Conservation (phyloP, 176 grass and related monocot genomes). For the Neostapfia colusana region DNA sequence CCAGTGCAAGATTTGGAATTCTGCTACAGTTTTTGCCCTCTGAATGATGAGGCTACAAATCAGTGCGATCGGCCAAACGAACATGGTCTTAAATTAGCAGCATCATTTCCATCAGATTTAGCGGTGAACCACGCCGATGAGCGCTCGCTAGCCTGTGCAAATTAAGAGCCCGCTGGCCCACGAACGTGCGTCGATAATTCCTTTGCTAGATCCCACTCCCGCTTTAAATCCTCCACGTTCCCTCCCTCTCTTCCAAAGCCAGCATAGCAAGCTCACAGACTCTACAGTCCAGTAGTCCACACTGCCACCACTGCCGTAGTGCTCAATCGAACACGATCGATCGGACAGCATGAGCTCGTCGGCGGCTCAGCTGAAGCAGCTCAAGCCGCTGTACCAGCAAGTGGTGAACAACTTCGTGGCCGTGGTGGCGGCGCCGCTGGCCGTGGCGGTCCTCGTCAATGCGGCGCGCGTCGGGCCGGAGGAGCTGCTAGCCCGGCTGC, state of each 20-base stretch:
- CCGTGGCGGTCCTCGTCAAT: conserved; percentile 13
- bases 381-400: conserved; percentile 53
- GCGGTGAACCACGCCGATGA: conserved; percentile 32
- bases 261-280: no score
- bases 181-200: conserved; percentile 24
- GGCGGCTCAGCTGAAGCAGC: conserved; percentile 29
- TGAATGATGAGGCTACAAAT: background rate
- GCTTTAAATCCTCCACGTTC: conserved; percentile 37
- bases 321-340: background rate
- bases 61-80: background rate
- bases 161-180: conserved; percentile 28
- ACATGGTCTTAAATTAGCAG: conserved; percentile 31
- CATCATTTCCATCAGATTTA: conserved; percentile 49
- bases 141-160: conserved; percentile 34
- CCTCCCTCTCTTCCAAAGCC: conserved; percentile 5
- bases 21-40: background rate
- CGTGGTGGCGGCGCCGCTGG: conserved; percentile 47
- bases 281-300: conserved; percentile 7
- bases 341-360: conserved; percentile 29
- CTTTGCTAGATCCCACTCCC: background rate
- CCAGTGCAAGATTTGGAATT: no score
- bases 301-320: background rate
- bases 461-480: conserved; percentile 42
- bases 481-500: conserved; percentile 17
- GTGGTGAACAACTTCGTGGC: conserved; percentile 61